Conservation (phyloP, 805 yeast genomes). For the Saccharomycopsis synnaedendra region DNA sequence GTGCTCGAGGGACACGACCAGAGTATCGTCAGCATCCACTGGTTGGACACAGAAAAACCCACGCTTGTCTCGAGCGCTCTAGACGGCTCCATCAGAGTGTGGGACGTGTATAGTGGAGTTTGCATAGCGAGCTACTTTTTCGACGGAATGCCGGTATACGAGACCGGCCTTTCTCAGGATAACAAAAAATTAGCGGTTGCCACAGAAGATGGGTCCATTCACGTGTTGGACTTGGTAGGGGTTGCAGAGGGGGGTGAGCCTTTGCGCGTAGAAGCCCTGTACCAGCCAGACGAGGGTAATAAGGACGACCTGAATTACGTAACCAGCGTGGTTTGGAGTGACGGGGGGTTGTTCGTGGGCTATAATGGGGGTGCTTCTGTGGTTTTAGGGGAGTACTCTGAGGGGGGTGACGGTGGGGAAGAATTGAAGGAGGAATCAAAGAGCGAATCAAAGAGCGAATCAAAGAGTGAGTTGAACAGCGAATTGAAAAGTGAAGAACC, state of each 20-base stretch:
- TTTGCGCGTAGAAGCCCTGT: conserved; percentile 19
- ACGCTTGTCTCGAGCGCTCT: conserved; percentile 44
- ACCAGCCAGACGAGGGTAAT: conserved; percentile 21
- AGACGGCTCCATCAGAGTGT: conserved; percentile 59
- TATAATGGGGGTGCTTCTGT: too few species aligned
- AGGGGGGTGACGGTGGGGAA: too few species aligned
- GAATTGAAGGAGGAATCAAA: too few species aligned
- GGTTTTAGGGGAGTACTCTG: too few species aligned
- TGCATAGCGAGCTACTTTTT: conserved; percentile 26
- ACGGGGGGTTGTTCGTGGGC: background rate
- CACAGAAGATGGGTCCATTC: conserved; percentile 49
- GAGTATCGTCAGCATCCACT: conserved; percentile 41
- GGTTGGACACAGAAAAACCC: conserved; percentile 31
- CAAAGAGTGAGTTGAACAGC: too few species aligned
- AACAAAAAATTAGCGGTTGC: conserved; percentile 45
- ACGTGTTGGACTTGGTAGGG: conserved; percentile 35
- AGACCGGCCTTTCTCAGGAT: conserved; percentile 41
- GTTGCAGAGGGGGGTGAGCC: conserved; percentile 1
- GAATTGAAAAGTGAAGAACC: too few species aligned
- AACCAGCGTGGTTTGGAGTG: conserved; percentile 26
- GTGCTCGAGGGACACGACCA: conserved; percentile 43
- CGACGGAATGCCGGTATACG: conserved; percentile 45
- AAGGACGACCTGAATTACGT: conserved; percentile 20
- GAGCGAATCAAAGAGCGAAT: too few species aligned
- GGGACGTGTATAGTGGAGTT: conserved; percentile 45